phyloP scores from a whole-genome alignment of 257 asterid species.

The Jacaranda copaia region DNA sequence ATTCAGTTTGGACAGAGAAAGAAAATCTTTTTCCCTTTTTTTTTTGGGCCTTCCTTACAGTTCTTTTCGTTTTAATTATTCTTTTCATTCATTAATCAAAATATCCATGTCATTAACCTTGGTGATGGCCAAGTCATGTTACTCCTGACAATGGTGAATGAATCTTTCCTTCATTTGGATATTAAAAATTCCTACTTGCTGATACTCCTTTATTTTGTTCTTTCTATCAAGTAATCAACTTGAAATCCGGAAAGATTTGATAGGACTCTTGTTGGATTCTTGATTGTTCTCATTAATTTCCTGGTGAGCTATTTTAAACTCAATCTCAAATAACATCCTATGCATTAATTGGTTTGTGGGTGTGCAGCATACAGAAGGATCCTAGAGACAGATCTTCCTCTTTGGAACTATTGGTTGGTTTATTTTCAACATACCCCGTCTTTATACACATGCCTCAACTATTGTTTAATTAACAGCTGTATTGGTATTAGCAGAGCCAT shows the following conservation, averaged over 20 bases:
- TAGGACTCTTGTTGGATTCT: background rate
- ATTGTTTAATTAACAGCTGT: slow-evolving; percentile 18
- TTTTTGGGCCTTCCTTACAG: too few species aligned
- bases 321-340: background rate
- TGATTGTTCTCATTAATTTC: background rate
- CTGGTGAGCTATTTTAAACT: slow-evolving; percentile 6
- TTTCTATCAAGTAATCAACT: background rate
- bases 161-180: background rate
- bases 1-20: background rate
- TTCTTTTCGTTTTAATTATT: background rate
- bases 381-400: slow-evolving; percentile 86
- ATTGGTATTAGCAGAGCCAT: slow-evolving; percentile 64
- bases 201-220: background rate
- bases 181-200: background rate
- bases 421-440: background rate
- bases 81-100: background rate
- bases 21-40: background rate
- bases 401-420: slow-evolving; percentile 85
- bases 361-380: slow-evolving; percentile 92
- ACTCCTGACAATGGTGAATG: background rate
- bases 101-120: background rate
- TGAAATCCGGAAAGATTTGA: background rate
- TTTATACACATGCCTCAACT: background rate
- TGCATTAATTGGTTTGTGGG: slow-evolving; percentile 25
- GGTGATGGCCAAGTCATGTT: background rate